These are phyloP conservation scores for Colletotrichum musae DNA, from an alignment of 2,329 filamentous ascomycete species.

Conservation along the genomic window DNA sequence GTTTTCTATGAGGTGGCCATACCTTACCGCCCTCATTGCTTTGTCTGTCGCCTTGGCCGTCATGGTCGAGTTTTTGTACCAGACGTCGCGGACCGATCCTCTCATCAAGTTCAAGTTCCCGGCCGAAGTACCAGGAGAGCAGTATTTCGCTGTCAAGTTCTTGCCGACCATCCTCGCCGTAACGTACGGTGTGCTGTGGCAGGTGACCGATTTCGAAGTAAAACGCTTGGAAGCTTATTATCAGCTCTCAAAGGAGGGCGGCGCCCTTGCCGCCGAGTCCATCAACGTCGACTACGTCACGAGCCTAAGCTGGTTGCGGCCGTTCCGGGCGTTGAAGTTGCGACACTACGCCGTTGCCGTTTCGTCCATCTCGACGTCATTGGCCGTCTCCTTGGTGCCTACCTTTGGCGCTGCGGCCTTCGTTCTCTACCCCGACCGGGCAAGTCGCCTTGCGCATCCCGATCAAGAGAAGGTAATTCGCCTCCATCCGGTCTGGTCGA, in stretches of 20 bases:
- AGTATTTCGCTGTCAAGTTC: conserved; percentile 76
- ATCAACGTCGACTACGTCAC: conserved; percentile 84
- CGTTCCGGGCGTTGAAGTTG: conserved; percentile 72
- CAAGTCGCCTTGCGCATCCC: conserved; percentile 58
- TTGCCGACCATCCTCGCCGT: conserved; percentile 74
- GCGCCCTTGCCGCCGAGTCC: conserved; percentile 74
- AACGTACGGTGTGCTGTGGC: conserved; percentile 75
- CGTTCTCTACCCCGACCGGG: conserved; percentile 67
- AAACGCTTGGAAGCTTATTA: conserved; percentile 77
- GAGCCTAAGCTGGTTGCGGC: conserved; percentile 75
- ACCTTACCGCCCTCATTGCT: conserved; percentile 67
- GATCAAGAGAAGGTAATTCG: conserved; percentile 66
- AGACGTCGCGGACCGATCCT: conserved; percentile 59
- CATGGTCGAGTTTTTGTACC: conserved; percentile 70
- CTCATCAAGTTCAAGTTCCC: conserved; percentile 66
- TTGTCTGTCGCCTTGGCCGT: conserved; percentile 68
- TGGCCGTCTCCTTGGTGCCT: conserved; percentile 78
- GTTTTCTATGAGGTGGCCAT: conserved; percentile 75
- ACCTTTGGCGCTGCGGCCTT: conserved; percentile 77
- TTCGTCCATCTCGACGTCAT: conserved; percentile 74
- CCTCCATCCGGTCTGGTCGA: conserved; percentile 72
- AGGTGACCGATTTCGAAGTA: conserved; percentile 76
- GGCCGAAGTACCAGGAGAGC: conserved; percentile 62
- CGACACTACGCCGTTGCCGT: conserved; percentile 78
- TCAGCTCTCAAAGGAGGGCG: conserved; percentile 72